These are phyloP conservation scores for Pythium apleroticum DNA, from an alignment of 352 stramenopile genomes.

Conservation along the genomic window DNA sequence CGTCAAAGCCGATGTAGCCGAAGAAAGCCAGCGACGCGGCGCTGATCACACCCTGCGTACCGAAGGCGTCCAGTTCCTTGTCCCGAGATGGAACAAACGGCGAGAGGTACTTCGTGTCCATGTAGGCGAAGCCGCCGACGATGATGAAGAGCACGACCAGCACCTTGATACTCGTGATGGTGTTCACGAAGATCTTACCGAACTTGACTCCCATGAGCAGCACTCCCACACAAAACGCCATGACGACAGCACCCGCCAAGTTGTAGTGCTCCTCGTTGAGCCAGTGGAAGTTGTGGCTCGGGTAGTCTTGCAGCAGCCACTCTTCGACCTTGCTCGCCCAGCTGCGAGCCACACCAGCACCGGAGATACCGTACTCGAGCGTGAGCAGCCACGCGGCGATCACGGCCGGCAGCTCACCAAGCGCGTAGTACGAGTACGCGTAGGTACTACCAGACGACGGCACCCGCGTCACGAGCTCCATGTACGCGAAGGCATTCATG, in stretches of 20 bases:
- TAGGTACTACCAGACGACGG: slow-evolving; percentile 91
- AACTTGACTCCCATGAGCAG: slow-evolving; percentile 85
- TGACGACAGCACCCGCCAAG: slow-evolving; percentile 64
- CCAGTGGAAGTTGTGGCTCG: slow-evolving; percentile 42
- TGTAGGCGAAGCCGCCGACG: slow-evolving; percentile 79
- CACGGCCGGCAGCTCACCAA: slow-evolving; percentile 93
- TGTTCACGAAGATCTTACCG: slow-evolving; percentile 90
- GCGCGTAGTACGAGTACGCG: slow-evolving; percentile 90
- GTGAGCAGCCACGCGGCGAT: slow-evolving; percentile 86
- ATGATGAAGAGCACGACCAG: slow-evolving; percentile 92
- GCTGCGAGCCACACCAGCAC: slow-evolving; percentile 88
- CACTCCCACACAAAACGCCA: slow-evolving; percentile 64
- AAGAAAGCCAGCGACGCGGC: slow-evolving; percentile 91
- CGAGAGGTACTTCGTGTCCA: slow-evolving; percentile 77
- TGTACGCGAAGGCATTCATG: slow-evolving; percentile 87
- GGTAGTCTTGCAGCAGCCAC: slow-evolving; percentile 54
- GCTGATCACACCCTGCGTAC: slow-evolving; percentile 63
- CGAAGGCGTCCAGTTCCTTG: slow-evolving; percentile 32
- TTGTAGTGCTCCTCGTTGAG: slow-evolving; percentile 66
- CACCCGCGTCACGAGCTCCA: slow-evolving; percentile 86
- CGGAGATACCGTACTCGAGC: slow-evolving; percentile 92
- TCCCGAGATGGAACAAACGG: slow-evolving; percentile 71
- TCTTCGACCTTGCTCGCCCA: slow-evolving; percentile 91
- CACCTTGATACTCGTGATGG: slow-evolving; percentile 81
- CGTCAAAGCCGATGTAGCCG: slow-evolving; percentile 95